Evolutionary conservation across 2,329 filamentous ascomycete genomes (phyloP).

Genomic region (Aspergillus transmontanensis): DNA sequence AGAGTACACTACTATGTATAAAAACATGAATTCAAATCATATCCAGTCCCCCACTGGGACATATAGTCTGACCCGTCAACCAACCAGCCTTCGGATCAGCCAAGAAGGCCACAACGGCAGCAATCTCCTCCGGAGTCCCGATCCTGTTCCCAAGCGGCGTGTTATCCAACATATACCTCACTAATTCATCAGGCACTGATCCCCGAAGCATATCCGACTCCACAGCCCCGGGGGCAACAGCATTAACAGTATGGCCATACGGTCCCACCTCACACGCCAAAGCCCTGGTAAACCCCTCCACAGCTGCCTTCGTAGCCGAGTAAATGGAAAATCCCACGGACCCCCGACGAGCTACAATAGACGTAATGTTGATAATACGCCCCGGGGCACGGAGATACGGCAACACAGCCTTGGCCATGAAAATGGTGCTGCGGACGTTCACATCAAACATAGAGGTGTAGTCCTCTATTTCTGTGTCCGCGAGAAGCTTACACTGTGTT

Average conservation of each 20-base stretch:
- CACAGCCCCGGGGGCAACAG: constrained; percentile 6
- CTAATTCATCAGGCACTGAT: neutral
- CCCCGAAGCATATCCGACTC: constrained; percentile 2
- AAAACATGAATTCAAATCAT: constrained; percentile 1
- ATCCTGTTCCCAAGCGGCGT: constrained; percentile 9
- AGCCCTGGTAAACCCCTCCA: constrained; percentile 9
- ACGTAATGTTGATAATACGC: constrained; percentile 12
- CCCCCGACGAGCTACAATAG: neutral
- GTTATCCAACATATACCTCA: neutral
- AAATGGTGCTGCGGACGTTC: constrained; percentile 11
- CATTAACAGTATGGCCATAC: constrained; percentile 10
- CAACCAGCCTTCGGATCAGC: constrained; percentile 5
- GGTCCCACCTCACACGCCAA: constrained; percentile 10
- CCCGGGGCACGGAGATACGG: constrained; percentile 9
- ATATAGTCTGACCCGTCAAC: constrained; percentile 13
- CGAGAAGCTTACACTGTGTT: neutral
- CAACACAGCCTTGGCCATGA: constrained; percentile 7
- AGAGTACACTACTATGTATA: neutral
- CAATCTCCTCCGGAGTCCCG: constrained; percentile 8
- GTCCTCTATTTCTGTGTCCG: neutral
- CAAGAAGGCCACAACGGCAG: constrained; percentile 7
- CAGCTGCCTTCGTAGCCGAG: constrained; percentile 6
- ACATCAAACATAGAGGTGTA: constrained; percentile 8
- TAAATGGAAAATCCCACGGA: neutral
- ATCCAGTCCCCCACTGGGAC: constrained; percentile 5